Evolutionary conservation across 2,329 filamentous ascomycete genomes (phyloP), one percentile per base, ranked within the genome.

Genomic region (Hypoxylon sp.): DNA sequence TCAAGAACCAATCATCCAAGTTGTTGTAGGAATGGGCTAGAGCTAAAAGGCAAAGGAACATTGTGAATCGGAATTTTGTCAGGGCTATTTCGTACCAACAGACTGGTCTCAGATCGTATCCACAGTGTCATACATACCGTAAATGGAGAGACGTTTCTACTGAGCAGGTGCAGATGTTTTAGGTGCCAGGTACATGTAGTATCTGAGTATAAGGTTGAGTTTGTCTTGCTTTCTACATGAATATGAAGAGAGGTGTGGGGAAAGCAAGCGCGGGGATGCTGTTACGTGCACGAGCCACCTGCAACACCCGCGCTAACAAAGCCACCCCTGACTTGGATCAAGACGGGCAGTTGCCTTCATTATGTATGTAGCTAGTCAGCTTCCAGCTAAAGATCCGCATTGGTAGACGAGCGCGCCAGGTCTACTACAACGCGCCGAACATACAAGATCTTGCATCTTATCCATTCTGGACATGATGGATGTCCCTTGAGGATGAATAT

Each of bases 401-500:
- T 14, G 44, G 17, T 48, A n/a, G 30, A 60, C 42, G 50, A 35
- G 20, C 49, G 35, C 51, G 22, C 17, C 20, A 31, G 33, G 37
- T 48, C 46, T 61, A 33, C 57, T 20, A 35, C 49, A 31, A 8
- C 42, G 59, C 22, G 20, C 46, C 42, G 42, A 51, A 33, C 46
- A 27, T 25, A 46, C 55, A 51, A 25, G 35, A 55, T 44, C 10
- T 13, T 48, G 35, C 35, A 42, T 59, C 37, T 42, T 35, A 35
- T 62, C 6, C 31, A 20, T 17, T 42, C 31, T 53, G 7, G 25
- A 25, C 48, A 51, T 44, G 37, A 63, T 71, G 58, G 55, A 55
- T 49, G n/a, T 54, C 10, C 40, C 59, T 14, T 69, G 61, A 67
- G 63, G 42, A 63, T 71, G 69, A 66, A 25, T 56, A 51, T 11